phyloP scores from a whole-genome alignment of 768 basidiomycete genomes.

The Lactarius deliciosus region DNA sequence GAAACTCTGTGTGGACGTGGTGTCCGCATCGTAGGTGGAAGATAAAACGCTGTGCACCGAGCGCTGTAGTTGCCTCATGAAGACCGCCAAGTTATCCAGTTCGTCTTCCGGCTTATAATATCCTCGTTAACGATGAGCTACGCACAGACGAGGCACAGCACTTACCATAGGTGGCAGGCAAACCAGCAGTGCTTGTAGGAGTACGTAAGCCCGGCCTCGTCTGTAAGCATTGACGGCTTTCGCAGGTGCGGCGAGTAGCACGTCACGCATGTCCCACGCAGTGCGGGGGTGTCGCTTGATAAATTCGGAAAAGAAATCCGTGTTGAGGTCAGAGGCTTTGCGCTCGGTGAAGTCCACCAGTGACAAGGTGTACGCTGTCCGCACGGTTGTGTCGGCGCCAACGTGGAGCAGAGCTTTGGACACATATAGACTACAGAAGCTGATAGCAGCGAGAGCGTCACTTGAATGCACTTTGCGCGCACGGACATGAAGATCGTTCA shows the following conservation, averaged over 20 bases:
- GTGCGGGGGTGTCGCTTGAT: conserved; percentile 59
- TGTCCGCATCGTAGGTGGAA: conserved; percentile 48
- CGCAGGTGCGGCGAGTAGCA: conserved; percentile 54
- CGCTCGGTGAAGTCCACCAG: conserved; percentile 74
- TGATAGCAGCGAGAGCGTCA: conserved; percentile 63
- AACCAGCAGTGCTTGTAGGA: conserved; percentile 63
- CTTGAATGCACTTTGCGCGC: conserved; percentile 65
- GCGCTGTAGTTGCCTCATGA: conserved; percentile 51
- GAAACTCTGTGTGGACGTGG: conserved; percentile 59
- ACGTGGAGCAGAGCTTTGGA: conserved; percentile 49
- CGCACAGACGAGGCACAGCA: conserved; percentile 17
- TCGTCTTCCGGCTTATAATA: conserved; percentile 36
- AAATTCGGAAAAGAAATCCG: conserved; percentile 77
- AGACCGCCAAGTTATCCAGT: conserved; percentile 45
- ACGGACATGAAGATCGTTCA: conserved; percentile 67
- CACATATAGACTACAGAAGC: conserved; percentile 69
- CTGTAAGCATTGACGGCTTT: conserved; percentile 77
- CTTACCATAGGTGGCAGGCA: conserved; percentile 53
- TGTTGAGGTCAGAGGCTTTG: conserved; percentile 75
- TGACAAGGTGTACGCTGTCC: conserved; percentile 61
- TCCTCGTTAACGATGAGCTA: neutral
- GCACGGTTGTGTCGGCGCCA: conserved; percentile 42
- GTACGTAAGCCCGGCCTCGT: conserved; percentile 67
- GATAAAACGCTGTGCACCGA: conserved; percentile 49
- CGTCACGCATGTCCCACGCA: conserved; percentile 64